These are phyloP conservation scores for Microsporum audouinii DNA, from an alignment of 2,329 filamentous ascomycete genomes.

Conservation along the genomic window DNA sequence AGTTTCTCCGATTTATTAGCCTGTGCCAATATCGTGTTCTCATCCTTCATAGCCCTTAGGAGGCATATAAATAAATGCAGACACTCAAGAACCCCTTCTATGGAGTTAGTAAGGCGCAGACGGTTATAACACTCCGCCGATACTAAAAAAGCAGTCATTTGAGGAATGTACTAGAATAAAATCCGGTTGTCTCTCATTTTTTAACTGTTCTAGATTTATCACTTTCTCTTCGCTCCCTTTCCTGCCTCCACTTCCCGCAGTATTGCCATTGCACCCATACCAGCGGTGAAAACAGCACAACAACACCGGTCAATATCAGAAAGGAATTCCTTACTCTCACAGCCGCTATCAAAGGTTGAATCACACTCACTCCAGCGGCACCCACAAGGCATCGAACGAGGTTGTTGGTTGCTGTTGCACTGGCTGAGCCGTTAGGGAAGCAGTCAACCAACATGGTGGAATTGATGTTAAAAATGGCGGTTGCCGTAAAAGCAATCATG, in stretches of 20 bases:
- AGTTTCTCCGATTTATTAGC: too few species aligned
- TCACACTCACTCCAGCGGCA: slow-evolving; percentile 39
- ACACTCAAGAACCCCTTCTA: neutral
- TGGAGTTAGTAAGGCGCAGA: neutral
- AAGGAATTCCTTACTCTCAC: neutral
- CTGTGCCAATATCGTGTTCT: too few species aligned
- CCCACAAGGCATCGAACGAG: slow-evolving; percentile 43
- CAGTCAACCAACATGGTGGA: slow-evolving; percentile 45
- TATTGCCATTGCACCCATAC: neutral
- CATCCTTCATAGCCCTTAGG: too few species aligned
- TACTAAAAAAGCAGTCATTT: neutral
- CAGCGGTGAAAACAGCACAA: neutral
- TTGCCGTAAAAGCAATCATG: slow-evolving; percentile 42
- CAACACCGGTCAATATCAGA: neutral
- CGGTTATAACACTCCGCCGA: neutral
- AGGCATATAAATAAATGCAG: neutral
- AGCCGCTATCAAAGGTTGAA: slow-evolving; percentile 27
- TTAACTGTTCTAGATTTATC: neutral
- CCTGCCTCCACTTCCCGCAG: neutral
- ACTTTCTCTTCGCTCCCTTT: neutral
- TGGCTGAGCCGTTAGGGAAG: slow-evolving; percentile 40
- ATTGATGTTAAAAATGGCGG: slow-evolving; percentile 39
- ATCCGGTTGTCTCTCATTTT: neutral
- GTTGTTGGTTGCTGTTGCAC: slow-evolving; percentile 44
- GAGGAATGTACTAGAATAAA: neutral